A percentile compares a stretch with the other conserved stretches of the same genome.
Evolutionary conservation across 2,329 filamentous ascomycete species (phyloP).

Genomic region (Sarocladium oryzae): DNA sequence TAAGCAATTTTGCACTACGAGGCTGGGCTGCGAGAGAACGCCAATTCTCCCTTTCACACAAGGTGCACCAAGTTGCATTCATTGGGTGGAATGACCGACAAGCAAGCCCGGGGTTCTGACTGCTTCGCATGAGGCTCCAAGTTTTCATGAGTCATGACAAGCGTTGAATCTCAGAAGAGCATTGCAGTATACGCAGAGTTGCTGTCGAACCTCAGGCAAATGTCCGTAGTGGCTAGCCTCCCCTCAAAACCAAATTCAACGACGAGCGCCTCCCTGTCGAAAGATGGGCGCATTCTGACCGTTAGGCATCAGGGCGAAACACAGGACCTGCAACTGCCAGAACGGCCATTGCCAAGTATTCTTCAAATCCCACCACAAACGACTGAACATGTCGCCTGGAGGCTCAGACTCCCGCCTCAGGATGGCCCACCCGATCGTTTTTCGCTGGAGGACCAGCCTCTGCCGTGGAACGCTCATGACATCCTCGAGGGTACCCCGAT

Average conservation of each 20-base stretch:
- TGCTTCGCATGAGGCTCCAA: background rate
- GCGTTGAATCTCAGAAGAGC: constrained; percentile 3
- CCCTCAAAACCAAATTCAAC: constrained; percentile 33
- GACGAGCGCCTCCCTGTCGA: constrained; percentile 38
- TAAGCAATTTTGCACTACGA: background rate
- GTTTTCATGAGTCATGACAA: background rate
- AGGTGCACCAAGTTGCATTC: too few species aligned
- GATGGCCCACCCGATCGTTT: constrained; percentile 19
- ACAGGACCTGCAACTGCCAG: constrained; percentile 36
- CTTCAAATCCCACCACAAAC: constrained; percentile 31
- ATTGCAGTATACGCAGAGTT: constrained; percentile 56
- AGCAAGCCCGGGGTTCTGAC: too few species aligned
- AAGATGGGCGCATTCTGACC: constrained; percentile 38
- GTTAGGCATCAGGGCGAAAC: constrained; percentile 39
- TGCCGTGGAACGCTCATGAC: constrained; percentile 52
- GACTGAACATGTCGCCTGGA: constrained; percentile 41
- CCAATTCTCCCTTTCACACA: too few species aligned
- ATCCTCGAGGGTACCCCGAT: constrained; percentile 36
- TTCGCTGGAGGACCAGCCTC: constrained; percentile 29
- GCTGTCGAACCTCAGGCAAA: constrained; percentile 56
- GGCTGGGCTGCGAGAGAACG: too few species aligned
- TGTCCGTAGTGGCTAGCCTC: constrained; percentile 51
- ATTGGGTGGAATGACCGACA: too few species aligned
- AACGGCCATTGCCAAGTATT: constrained; percentile 18
- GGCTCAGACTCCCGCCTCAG: constrained; percentile 36